phyloP scores from a whole-genome alignment of 83 land plant genomes.

The Picea mariana region DNA sequence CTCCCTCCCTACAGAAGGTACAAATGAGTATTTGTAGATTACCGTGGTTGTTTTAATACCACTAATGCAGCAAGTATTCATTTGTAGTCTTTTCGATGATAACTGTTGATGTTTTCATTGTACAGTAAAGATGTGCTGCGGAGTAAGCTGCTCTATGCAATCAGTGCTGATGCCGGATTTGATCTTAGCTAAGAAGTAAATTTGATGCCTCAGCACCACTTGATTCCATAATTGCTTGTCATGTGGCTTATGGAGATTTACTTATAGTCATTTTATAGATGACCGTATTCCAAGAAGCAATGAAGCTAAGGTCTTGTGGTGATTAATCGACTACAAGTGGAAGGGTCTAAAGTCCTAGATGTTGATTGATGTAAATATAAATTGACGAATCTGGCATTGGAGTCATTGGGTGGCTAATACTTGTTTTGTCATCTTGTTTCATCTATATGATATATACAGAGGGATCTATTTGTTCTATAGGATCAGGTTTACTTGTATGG shows the following conservation, averaged over 20 bases:
- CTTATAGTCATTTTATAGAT: not conserved
- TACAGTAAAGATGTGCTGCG: constrained; percentile 82
- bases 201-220: not conserved
- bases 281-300: not conserved
- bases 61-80: not conserved
- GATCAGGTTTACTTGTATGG: not conserved
- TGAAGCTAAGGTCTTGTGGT: not conserved
- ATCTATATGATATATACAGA: not conserved
- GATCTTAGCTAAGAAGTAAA: constrained; percentile 74
- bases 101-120: constrained; percentile 2
- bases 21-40: constrained; percentile 9
- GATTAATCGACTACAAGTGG: not conserved
- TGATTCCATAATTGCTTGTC: not conserved
- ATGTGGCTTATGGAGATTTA: not conserved
- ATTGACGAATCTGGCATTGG: constrained; percentile 1
- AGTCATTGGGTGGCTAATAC: constrained; percentile 6
- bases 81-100: constrained; percentile 5
- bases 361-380: constrained; percentile 5
- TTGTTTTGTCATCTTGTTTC: not conserved
- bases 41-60: not conserved
- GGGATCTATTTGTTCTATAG: constrained; percentile 2
- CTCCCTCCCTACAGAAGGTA: constrained; percentile 97
- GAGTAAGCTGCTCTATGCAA: constrained; percentile 81
- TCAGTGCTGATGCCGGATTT: constrained; percentile 94
- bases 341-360: not conserved